Conservation (phyloP, 257 asterid genomes). For the Datura wrightii region DNA sequence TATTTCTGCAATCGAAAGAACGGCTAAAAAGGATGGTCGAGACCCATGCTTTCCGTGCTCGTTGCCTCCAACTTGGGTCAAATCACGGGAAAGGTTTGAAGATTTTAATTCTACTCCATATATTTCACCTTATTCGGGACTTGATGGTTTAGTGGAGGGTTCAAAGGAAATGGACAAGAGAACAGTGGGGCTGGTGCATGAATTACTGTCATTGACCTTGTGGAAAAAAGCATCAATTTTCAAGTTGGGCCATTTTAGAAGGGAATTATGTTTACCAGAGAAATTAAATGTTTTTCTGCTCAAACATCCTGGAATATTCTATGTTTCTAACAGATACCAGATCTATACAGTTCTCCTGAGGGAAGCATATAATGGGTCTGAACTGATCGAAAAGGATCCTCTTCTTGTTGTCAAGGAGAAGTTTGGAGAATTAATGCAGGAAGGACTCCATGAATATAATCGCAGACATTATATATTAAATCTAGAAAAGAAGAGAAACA, state of each 20-base stretch:
- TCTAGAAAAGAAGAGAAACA: constrained; percentile 72
- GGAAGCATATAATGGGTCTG: constrained; percentile 76
- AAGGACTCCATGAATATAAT: constrained; percentile 84
- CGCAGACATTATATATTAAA: constrained; percentile 68
- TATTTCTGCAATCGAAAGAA: constrained; percentile 62
- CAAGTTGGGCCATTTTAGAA: constrained; percentile 74
- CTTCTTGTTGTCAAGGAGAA: constrained; percentile 83
- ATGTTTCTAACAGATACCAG: constrained; percentile 34
- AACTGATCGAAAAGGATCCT: constrained; percentile 80
- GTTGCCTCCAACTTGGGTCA: constrained; percentile 68
- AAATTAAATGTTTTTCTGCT: constrained; percentile 73
- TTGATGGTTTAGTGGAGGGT: constrained; percentile 49
- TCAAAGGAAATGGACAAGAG: constrained; percentile 78
- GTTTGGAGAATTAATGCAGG: constrained; percentile 89
- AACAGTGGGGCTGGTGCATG: constrained; percentile 73
- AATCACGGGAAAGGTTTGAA: constrained; percentile 63
- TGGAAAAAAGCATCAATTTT: constrained; percentile 81
- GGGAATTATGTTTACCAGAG: constrained; percentile 76
- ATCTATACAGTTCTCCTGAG: constrained; percentile 78
- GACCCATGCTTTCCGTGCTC: constrained; percentile 69
- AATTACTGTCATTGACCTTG: constrained; percentile 72
- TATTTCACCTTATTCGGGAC: constrained; percentile 68
- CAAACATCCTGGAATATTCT: constrained; percentile 76
- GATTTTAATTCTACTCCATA: constrained; percentile 82
- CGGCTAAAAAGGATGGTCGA: constrained; percentile 54